These are phyloP conservation scores for Babesia bigemina DNA, from an alignment of 169 alveolate species.

Conservation along the genomic window DNA sequence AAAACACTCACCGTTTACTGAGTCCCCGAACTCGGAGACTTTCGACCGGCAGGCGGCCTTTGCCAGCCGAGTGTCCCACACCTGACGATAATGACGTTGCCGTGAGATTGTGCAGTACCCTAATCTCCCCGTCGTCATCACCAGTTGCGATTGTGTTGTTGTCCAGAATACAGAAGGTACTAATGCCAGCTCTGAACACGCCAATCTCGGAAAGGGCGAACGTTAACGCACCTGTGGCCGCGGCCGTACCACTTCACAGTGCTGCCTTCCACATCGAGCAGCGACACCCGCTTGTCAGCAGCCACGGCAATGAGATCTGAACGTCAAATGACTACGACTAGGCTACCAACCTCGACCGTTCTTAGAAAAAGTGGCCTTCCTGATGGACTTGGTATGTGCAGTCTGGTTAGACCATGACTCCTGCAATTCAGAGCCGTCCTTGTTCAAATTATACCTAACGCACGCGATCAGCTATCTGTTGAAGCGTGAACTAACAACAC, in stretches of 20 bases:
- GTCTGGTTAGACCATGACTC: slow-evolving; percentile 17
- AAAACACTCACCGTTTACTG: slow-evolving; percentile 25
- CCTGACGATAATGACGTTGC: neutral
- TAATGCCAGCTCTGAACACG: slow-evolving; percentile 32
- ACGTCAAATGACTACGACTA: neutral
- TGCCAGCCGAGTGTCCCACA: slow-evolving; percentile 49
- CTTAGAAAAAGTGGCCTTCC: slow-evolving; percentile 35
- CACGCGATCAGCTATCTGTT: neutral
- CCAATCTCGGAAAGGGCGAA: neutral
- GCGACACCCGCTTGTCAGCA: slow-evolving; percentile 49
- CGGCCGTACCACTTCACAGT: slow-evolving; percentile 50
- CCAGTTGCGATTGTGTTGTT: slow-evolving; percentile 53
- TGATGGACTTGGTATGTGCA: slow-evolving; percentile 48
- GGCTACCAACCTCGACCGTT: slow-evolving; percentile 40
- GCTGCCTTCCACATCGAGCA: slow-evolving; percentile 39
- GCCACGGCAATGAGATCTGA: slow-evolving; percentile 48
- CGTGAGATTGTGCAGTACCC: slow-evolving; percentile 17
- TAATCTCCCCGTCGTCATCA: slow-evolving; percentile 61
- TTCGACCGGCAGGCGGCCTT: slow-evolving; percentile 21
- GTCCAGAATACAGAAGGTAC: slow-evolving; percentile 33
- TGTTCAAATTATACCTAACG: slow-evolving; percentile 9
- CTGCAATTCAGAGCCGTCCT: neutral
- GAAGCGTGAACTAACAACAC: slow-evolving; percentile 13
- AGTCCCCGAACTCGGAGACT: slow-evolving; percentile 28
- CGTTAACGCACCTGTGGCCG: slow-evolving; percentile 47